Evolutionary conservation across 2,329 filamentous ascomycete genomes (phyloP).

Genomic region (Fusarium sp.): DNA sequence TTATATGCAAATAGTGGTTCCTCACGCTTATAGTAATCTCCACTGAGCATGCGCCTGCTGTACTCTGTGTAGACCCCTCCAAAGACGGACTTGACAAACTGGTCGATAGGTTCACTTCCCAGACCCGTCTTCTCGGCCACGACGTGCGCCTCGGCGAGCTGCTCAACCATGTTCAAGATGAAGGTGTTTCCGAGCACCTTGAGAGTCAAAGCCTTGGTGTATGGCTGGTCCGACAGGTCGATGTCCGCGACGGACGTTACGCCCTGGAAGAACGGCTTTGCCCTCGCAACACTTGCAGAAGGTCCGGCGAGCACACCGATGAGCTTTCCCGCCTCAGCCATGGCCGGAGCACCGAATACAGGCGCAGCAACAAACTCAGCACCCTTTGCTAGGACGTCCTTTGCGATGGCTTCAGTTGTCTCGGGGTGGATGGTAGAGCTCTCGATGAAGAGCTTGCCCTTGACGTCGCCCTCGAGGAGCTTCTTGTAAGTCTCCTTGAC

Average conservation of each 20-base stretch:
- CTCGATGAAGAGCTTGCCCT: slow-evolving; percentile 84
- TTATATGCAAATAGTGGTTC: slow-evolving; percentile 87
- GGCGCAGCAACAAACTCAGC: slow-evolving; percentile 78
- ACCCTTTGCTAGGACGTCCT: slow-evolving; percentile 66
- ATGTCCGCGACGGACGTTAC: slow-evolving; percentile 77
- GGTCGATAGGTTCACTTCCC: slow-evolving; percentile 74
- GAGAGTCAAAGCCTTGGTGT: slow-evolving; percentile 74
- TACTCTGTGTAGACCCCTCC: slow-evolving; percentile 81
- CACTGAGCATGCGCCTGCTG: slow-evolving; percentile 76
- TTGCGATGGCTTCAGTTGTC: slow-evolving; percentile 74
- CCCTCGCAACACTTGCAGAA: slow-evolving; percentile 67
- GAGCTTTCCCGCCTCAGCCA: slow-evolving; percentile 76
- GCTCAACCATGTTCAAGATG: slow-evolving; percentile 82
- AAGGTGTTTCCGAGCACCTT: slow-evolving; percentile 92
- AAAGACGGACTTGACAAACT: slow-evolving; percentile 78
- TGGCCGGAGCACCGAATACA: slow-evolving; percentile 77
- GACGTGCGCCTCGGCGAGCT: slow-evolving; percentile 80
- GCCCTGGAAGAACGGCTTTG: slow-evolving; percentile 76
- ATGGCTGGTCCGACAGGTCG: slow-evolving; percentile 75
- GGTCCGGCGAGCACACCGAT: slow-evolving; percentile 79
- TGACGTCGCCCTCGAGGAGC: slow-evolving; percentile 65
- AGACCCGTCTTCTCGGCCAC: slow-evolving; percentile 84
- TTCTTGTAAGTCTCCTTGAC: slow-evolving; percentile 70
- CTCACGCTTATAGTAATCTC: slow-evolving; percentile 80
- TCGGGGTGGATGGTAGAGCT: slow-evolving; percentile 90